phyloP scores from a whole-genome alignment of 768 basidiomycete species.

The Epithele typhae region DNA sequence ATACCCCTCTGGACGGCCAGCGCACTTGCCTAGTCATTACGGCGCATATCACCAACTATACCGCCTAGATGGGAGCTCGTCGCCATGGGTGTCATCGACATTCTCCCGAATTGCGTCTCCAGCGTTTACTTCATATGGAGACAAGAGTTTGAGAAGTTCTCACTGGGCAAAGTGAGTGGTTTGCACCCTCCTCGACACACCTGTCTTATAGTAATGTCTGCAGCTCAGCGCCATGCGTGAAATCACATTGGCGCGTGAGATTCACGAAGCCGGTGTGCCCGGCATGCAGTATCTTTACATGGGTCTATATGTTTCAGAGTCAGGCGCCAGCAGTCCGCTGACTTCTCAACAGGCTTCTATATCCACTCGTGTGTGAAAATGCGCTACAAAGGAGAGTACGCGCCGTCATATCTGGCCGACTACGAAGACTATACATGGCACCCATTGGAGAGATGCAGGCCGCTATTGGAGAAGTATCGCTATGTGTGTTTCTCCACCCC shows the following conservation, averaged over 20 bases:
- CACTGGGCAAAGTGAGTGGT: constrained; percentile 63
- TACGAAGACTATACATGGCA: constrained; percentile 81
- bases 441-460: constrained; percentile 54
- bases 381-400: constrained; percentile 93
- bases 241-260: constrained; percentile 67
- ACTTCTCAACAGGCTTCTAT: constrained; percentile 67
- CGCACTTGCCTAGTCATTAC: constrained; percentile 67
- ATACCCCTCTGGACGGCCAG: constrained; percentile 45
- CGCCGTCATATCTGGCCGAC: constrained; percentile 83
- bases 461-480: constrained; percentile 59
- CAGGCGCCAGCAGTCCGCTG: no score
- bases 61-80: constrained; percentile 77
- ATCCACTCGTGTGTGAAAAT: constrained; percentile 92
- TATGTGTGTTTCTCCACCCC: constrained; percentile 69
- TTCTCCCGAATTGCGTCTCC: constrained; percentile 82
- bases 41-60: constrained; percentile 95
- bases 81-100: constrained; percentile 85
- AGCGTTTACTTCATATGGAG: constrained; percentile 92
- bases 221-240: constrained; percentile 87
- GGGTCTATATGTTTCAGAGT: no score
- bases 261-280: constrained; percentile 61
- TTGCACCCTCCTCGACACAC: background rate
- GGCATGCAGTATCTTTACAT: constrained; percentile 76
- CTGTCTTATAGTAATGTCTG: background rate
- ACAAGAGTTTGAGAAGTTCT: constrained; percentile 58